Evolutionary conservation across 768 basidiomycete species (phyloP).

Genomic region (Termitomyces sp.): DNA sequence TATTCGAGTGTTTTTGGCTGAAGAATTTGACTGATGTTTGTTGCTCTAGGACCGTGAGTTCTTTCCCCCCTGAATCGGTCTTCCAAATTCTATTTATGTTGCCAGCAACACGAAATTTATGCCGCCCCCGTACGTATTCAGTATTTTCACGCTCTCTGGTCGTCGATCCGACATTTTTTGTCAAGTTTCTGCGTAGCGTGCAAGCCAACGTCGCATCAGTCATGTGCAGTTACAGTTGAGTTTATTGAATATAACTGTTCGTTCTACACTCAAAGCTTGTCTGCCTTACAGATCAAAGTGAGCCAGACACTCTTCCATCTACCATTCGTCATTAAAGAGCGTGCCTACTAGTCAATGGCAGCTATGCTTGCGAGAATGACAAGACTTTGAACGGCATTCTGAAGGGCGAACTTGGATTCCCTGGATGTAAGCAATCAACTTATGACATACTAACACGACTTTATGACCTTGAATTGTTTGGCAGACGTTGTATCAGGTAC

Average conservation of each 20-base stretch:
- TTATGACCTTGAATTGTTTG: neutral
- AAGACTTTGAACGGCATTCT: constrained; percentile 53
- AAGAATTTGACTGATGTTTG: neutral
- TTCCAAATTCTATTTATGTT: neutral
- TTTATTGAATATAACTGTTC: neutral
- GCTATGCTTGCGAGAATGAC: constrained; percentile 60
- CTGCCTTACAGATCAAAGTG: constrained; percentile 27
- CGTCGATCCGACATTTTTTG: neutral
- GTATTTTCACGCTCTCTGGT: neutral
- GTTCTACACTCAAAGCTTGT: neutral
- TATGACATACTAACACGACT: neutral
- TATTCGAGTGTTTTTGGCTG: neutral
- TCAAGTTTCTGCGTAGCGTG: constrained; percentile 48
- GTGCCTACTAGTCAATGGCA: constrained; percentile 38
- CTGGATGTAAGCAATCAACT: constrained; percentile 42
- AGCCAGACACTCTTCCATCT: neutral
- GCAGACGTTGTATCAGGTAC: constrained; percentile 43
- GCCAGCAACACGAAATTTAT: constrained; percentile 52
- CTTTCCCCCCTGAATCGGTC: neutral
- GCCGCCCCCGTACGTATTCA: constrained; percentile 36
- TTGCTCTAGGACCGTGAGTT: constrained; percentile 25
- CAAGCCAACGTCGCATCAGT: constrained; percentile 61
- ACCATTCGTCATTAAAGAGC: neutral
- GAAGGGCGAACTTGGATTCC: constrained; percentile 63
- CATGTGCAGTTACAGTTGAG: constrained; percentile 58